Evolutionary conservation across 2,329 filamentous ascomycete genomes (phyloP).

Genomic region (Fusarium sp.): DNA sequence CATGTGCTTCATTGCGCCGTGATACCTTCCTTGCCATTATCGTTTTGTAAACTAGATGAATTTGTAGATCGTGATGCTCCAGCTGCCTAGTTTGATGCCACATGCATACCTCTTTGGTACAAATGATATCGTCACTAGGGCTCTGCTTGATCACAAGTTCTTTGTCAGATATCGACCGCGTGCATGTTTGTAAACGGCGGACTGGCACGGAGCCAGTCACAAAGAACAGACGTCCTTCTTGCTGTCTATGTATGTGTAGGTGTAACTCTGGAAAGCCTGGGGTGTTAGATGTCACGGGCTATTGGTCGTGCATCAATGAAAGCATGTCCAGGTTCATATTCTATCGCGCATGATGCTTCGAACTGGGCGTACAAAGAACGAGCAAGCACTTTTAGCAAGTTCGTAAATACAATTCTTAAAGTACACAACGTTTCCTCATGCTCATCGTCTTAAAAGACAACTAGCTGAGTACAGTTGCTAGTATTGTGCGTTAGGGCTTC

Average conservation of each 20-base stretch:
- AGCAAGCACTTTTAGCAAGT: background rate
- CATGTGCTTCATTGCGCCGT: conserved; percentile 16
- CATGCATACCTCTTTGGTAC: no score
- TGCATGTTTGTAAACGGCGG: background rate
- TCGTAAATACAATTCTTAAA: background rate
- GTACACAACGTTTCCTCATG: background rate
- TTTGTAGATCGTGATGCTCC: background rate
- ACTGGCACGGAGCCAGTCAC: background rate
- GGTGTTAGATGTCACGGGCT: no score
- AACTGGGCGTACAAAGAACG: background rate
- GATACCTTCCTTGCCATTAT: conserved; percentile 5
- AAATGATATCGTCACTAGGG: background rate
- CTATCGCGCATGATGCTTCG: background rate
- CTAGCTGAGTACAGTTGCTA: background rate
- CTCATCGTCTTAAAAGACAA: background rate
- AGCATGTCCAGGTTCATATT: background rate
- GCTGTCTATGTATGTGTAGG: background rate
- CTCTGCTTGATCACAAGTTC: background rate
- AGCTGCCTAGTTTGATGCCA: background rate
- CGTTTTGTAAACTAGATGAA: background rate
- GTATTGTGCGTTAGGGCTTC: background rate
- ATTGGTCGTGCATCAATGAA: background rate
- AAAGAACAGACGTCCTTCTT: background rate
- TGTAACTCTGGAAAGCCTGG: background rate
- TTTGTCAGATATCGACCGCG: background rate